A percentile compares a stretch with the other conserved stretches of the same genome.
phyloP scores from a whole-genome alignment of 2,329 filamentous ascomycete genomes.

The Paraconiothyrium brasiliense region DNA sequence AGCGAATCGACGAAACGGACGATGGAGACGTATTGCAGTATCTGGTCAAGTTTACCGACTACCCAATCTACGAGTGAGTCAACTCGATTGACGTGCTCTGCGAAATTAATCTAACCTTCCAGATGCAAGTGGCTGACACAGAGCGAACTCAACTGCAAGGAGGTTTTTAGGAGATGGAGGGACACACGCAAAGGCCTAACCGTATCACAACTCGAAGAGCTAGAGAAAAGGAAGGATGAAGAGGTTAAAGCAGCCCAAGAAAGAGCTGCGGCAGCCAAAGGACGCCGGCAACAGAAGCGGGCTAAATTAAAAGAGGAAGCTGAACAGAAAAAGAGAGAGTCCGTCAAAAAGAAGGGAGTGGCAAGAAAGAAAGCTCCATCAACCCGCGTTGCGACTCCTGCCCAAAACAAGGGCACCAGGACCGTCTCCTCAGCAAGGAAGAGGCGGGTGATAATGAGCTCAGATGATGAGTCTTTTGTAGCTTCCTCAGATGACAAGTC shows the following conservation, averaged over 20 bases:
- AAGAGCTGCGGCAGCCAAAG: conserved; percentile 16
- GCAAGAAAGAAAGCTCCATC: neutral
- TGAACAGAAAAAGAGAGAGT: neutral
- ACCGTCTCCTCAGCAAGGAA: neutral
- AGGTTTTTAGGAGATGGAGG: conserved; percentile 18
- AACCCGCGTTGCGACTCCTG: neutral
- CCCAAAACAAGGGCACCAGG: neutral
- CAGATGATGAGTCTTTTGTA: neutral
- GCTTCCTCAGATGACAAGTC: neutral
- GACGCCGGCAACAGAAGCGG: conserved; percentile 25
- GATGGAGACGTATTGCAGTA: conserved; percentile 54
- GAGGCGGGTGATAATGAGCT: neutral
- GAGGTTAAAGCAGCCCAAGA: conserved; percentile 21
- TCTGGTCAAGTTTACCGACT: conserved; percentile 72
- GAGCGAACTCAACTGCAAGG: too few relatives aligned
- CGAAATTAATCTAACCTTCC: neutral
- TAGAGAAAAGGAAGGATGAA: conserved; percentile 21
- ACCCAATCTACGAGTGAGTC: conserved; percentile 54
- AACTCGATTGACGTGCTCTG: neutral
- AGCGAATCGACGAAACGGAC: conserved; percentile 57
- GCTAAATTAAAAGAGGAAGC: conserved; percentile 25
- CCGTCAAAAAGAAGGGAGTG: conserved; percentile 7
- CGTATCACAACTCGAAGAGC: conserved; percentile 12
- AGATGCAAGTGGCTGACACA: conserved; percentile 1
- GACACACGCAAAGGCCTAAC: conserved; percentile 22